Percentiles rank a stretch among this genome's conserved stretches.
Conservation (phyloP, 331 rosid genomes). For the Erythrophleum ivorense region DNA sequence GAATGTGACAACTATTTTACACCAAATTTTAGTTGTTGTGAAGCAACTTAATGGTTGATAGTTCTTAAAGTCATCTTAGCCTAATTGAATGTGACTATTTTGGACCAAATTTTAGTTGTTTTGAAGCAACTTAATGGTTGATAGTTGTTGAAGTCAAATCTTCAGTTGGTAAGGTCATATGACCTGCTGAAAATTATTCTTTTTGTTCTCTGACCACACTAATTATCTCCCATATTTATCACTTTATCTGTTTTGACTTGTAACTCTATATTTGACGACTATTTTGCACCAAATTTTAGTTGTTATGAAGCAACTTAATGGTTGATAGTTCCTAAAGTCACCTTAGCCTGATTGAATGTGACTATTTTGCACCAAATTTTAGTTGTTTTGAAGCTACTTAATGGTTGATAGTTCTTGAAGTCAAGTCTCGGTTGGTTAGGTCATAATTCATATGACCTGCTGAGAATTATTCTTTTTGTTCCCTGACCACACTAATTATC, state of each 20-base stretch:
- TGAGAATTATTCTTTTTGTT: background rate
- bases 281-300: background rate
- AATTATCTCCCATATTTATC: no score
- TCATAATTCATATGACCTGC: background rate
- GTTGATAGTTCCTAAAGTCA: conserved; percentile 14
- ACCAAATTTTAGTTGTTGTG: background rate
- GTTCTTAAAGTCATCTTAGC: background rate
- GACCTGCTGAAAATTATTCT: no score
- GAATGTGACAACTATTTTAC: background rate
- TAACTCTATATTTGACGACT: background rate
- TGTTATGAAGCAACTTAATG: conserved; percentile 12
- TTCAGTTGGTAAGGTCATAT: conserved; percentile 7
- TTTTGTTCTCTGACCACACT: no score
- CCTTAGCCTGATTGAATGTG: no score
- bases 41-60: conserved; percentile 11
- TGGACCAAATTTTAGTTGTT: background rate
- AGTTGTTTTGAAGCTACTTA: no score
- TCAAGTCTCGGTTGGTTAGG: conserved; percentile 25
- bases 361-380: no score
- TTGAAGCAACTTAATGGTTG: conserved; percentile 6
- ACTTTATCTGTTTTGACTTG: no score
- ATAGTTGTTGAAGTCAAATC: conserved; percentile 12
- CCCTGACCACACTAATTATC: background rate
- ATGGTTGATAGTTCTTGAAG: background rate
- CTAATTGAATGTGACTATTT: background rate